These are phyloP conservation scores for Candida koratica DNA, from an alignment of 805 yeast species.

Conservation along the genomic window DNA sequence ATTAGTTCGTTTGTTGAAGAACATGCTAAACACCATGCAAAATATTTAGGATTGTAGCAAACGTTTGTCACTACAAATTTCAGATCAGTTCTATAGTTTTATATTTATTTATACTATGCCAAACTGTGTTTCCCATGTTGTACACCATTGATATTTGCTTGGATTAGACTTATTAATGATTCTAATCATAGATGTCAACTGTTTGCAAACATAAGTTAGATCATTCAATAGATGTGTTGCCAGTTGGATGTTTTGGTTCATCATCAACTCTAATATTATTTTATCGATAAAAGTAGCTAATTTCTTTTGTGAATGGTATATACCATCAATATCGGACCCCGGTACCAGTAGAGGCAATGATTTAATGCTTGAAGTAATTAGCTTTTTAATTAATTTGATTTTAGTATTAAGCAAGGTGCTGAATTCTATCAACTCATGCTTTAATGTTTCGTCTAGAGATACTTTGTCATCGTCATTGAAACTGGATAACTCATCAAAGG, in stretches of 20 bases:
- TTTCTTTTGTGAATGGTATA: constrained; percentile 40
- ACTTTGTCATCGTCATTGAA: constrained; percentile 25
- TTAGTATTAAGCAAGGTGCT: constrained; percentile 50
- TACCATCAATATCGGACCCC: constrained; percentile 45
- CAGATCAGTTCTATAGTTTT: not conserved
- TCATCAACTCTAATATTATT: constrained; percentile 53
- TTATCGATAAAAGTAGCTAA: constrained; percentile 53
- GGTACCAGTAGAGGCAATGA: constrained; percentile 46
- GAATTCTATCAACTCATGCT: constrained; percentile 32
- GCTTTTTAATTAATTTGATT: constrained; percentile 52
- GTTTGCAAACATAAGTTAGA: constrained; percentile 25
- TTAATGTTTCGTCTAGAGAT: constrained; percentile 21
- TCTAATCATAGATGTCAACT: constrained; percentile 37
- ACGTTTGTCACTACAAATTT: not conserved
- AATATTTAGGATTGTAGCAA: constrained; percentile 40
- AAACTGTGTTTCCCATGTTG: constrained; percentile 50
- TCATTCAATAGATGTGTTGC: constrained; percentile 21
- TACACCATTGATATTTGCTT: constrained; percentile 56
- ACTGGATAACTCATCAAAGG: constrained; percentile 51
- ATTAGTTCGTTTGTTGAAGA: constrained; percentile 73
- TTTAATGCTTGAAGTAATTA: constrained; percentile 55
- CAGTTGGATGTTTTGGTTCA: constrained; percentile 38
- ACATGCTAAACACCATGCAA: constrained; percentile 86
- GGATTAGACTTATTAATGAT: constrained; percentile 47
- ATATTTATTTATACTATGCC: not conserved